A percentile compares a stretch with the other conserved stretches of the same genome.
phyloP scores from a whole-genome alignment of 176 grass and related monocot species.

The Triticum timopheevii region DNA sequence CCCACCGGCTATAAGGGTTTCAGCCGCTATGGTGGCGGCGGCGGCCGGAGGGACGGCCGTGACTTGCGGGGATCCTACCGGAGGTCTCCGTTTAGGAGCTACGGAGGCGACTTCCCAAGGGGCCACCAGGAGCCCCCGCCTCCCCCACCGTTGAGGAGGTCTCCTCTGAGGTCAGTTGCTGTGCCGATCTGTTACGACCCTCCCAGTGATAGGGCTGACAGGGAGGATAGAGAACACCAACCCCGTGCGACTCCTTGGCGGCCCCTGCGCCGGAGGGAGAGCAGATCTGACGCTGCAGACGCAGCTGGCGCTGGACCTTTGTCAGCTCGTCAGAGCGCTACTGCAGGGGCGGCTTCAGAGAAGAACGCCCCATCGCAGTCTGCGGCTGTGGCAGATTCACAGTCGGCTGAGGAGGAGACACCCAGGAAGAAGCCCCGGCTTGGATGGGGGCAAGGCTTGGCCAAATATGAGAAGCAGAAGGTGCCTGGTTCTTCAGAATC shows the following conservation, averaged over 20 bases:
- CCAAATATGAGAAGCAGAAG: conserved; percentile 97
- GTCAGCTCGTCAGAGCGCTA: conserved; percentile 23
- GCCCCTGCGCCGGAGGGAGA: conserved; percentile 48
- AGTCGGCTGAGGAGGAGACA: conserved; percentile 49
- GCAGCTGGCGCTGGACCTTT: conserved; percentile 17
- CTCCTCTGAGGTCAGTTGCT: conserved; percentile 74
- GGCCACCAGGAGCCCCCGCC: conserved; percentile 49
- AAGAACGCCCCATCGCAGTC: conserved; percentile 29
- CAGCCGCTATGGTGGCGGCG: conserved; percentile 53
- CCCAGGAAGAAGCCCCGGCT: conserved; percentile 82
- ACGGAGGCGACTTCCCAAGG: conserved; percentile 48
- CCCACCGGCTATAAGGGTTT: conserved; percentile 45
- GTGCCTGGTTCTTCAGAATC: conserved; percentile 48
- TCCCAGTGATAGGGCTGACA: conserved; percentile 45
- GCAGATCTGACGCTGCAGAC: conserved; percentile 52
- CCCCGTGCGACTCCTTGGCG: conserved; percentile 55
- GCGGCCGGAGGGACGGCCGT: conserved; percentile 49
- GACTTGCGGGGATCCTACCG: conserved; percentile 60
- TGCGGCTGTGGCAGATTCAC: conserved; percentile 5
- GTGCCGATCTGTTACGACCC: conserved; percentile 58
- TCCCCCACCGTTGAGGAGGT: conserved; percentile 43
- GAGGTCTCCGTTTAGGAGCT: conserved; percentile 50
- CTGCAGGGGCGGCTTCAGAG: conserved; percentile 18
- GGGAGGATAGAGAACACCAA: conserved; percentile 48
- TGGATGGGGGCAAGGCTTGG: conserved; percentile 96